Percentiles rank a stretch among this genome's conserved stretches.
Evolutionary conservation across 495 filamentous ascomycete genomes (phyloP).

Genomic region (Apodospora peruviana): DNA sequence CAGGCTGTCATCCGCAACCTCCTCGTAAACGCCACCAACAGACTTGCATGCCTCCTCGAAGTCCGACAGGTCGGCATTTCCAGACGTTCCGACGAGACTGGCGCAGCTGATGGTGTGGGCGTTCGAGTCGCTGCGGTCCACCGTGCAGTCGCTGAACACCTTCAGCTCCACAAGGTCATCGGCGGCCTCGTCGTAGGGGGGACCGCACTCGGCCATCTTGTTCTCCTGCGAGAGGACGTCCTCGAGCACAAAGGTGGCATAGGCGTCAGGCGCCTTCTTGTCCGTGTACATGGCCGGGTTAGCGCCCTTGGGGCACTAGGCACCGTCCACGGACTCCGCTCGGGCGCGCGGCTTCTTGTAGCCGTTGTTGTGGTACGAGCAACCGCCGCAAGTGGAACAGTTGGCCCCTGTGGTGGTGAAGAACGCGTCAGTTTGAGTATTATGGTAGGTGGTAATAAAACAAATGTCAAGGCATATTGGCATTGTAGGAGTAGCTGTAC

Average conservation of each 20-base stretch:
- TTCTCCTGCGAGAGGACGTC: background rate
- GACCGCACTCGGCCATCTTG: background rate
- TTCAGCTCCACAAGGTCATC: background rate
- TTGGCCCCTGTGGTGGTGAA: background rate
- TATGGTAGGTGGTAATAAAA: background rate
- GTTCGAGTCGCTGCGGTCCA: no score
- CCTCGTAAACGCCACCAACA: no score
- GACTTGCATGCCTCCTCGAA: no score
- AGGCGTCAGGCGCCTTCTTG: background rate
- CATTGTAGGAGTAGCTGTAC: background rate
- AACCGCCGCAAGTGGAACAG: background rate
- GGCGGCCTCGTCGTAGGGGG: background rate
- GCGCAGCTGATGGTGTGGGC: no score
- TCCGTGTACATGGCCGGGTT: background rate
- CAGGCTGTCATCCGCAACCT: no score
- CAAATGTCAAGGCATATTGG: background rate
- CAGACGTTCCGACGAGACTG: no score
- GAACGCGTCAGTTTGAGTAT: no score
- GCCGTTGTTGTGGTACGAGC: background rate
- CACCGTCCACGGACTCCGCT: background rate
- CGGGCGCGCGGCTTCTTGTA: background rate
- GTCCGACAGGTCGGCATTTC: no score
- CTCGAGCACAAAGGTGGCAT: background rate
- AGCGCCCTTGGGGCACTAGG: background rate
- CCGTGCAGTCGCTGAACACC: no score